Base-by-base conservation (phyloP, 108 stramenopile genomes). In the Fragilariopsis cylindrus region DNA sequence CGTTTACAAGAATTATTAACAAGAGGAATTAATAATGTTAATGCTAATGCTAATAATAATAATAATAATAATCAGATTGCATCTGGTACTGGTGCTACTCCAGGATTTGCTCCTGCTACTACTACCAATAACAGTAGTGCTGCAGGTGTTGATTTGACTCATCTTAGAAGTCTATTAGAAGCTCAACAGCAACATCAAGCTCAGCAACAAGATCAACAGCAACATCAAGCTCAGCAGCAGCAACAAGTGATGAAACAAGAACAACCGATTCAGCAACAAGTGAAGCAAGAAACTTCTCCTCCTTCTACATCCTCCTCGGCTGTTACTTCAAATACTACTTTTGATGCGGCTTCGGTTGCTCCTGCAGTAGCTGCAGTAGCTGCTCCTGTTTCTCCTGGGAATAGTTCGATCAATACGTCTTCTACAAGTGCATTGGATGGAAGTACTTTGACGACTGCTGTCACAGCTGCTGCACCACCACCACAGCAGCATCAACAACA, bases 141-240 rank as follows among this genome's bases (percentile, higher is more conserved):
- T 45, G 62, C 62, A 5, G 62, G 62, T 63, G 62, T 63, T 11
- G 62, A 63, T 43, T 40, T 63, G 7, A 43, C 43, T 4, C 62
- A 63, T 41, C 62, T 63, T 11, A 42, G 62, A 45, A 63, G 62
- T 12, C 45, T 63, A 15, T 45, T 63, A 44, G 62, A 63, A 63
- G 62, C 43, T n/a, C 62, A 63, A 15, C 62, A 63, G 42, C 62
- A 63, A 44, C 62, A 63, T 5, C 62, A 63, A n/a, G 43, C 43
- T 2, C 62, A 63, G 21, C 50, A 57, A 63, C 62, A 63, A 45
- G 62, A n/a, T 40, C 30, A 21, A 9, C 3, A 8, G 11, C 16
- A 60, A 30, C 3, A 21, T 40, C 58, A 6, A 21, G 30, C 4
- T 30, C 58, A 45, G 39, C 21, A n/a, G 42, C 62, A 21, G 21